Evolutionary conservation across 164 flowering plant genomes (phyloP).

Genomic region (Vitis cinerea): DNA sequence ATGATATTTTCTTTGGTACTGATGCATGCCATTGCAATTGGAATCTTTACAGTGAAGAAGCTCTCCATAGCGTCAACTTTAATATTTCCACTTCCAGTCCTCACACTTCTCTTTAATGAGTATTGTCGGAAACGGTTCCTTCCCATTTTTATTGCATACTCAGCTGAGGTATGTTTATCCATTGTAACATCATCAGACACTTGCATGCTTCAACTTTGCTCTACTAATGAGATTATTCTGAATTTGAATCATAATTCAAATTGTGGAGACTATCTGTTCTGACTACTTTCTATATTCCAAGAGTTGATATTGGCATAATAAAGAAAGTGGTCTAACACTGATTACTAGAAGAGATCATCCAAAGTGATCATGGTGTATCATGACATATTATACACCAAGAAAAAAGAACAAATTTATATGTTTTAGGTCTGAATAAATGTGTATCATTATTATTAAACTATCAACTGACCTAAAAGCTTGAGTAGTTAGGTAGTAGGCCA

Average conservation of each 20-base stretch:
- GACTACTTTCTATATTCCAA: too few relatives aligned
- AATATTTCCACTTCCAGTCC: conserved; percentile 45
- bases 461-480: too few relatives aligned
- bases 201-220: neutral
- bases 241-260: neutral
- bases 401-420: too few relatives aligned
- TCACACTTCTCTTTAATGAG: conserved; percentile 60
- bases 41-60: conserved; percentile 55
- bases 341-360: too few relatives aligned
- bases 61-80: conserved; percentile 38
- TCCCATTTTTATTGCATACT: conserved; percentile 42
- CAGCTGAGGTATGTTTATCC: conserved; percentile 48
- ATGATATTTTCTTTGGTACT: conserved; percentile 57
- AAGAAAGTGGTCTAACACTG: too few relatives aligned
- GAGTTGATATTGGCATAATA: too few relatives aligned
- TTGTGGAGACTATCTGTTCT: too few relatives aligned
- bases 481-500: too few relatives aligned
- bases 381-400: too few relatives aligned
- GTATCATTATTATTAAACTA: too few relatives aligned
- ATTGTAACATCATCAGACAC: neutral
- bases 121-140: conserved; percentile 64
- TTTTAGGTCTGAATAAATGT: too few relatives aligned
- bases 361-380: too few relatives aligned
- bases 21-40: conserved; percentile 62
- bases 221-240: neutral